phyloP scores from a whole-genome alignment of 345 rosid genomes.

The Ailanthus altissimus region DNA sequence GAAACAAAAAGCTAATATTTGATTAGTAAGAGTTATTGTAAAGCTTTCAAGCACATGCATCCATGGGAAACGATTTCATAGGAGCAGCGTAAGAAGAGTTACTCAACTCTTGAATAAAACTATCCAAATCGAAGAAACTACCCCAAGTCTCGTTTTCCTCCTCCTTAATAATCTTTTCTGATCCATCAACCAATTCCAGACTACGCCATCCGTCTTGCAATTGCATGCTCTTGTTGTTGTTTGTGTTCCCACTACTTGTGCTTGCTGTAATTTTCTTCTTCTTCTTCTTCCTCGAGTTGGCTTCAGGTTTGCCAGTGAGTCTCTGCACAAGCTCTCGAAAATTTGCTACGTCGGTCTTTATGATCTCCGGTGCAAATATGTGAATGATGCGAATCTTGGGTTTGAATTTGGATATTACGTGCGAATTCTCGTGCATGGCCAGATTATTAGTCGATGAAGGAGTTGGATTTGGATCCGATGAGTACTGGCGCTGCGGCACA shows the following conservation, averaged over 20 bases:
- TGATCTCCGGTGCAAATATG: slow-evolving; percentile 48
- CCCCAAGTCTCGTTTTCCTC: slow-evolving; percentile 13
- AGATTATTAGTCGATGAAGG: neutral
- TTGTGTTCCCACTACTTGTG: neutral
- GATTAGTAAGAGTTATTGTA: too few relatives aligned
- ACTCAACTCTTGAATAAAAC: slow-evolving; percentile 12
- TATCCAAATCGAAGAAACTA: slow-evolving; percentile 6
- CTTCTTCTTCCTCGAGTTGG: neutral
- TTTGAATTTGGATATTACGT: slow-evolving; percentile 8
- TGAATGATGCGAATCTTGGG: slow-evolving; percentile 40
- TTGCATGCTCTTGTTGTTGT: neutral
- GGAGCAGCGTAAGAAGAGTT: neutral
- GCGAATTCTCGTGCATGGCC: slow-evolving; percentile 6
- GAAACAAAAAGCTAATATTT: too few relatives aligned
- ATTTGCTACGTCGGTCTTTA: slow-evolving; percentile 40
- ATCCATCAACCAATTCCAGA: too few relatives aligned
- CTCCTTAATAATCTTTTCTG: neutral
- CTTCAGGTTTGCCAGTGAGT: slow-evolving; percentile 38
- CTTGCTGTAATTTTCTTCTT: neutral
- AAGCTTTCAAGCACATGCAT: neutral
- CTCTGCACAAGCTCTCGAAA: slow-evolving; percentile 42
- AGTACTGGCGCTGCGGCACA: neutral
- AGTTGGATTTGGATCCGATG: neutral
- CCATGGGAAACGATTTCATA: neutral
- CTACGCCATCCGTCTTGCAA: neutral